phyloP scores from a whole-genome alignment of 306 rosid species.

The Acmispon strigosus region DNA sequence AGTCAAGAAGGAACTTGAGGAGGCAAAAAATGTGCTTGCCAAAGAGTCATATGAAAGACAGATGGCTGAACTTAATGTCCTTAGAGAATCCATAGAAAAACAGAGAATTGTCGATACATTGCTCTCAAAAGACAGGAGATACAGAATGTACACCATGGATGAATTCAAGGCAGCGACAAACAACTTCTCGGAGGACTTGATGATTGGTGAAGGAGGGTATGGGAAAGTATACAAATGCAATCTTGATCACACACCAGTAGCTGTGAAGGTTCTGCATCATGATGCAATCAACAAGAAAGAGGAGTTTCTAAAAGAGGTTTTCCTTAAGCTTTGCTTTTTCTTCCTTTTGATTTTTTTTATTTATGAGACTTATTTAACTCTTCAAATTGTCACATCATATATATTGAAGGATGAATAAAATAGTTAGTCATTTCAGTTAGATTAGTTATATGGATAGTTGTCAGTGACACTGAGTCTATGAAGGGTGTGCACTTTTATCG shows the following conservation, averaged over 20 bases:
- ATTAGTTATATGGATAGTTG: too few species aligned
- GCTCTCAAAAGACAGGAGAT: conserved; percentile 67
- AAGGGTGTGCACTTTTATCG: too few species aligned
- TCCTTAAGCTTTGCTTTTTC: not conserved
- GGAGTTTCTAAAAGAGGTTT: conserved; percentile 91
- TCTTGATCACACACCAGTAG: conserved; percentile 90
- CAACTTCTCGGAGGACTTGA: conserved; percentile 44
- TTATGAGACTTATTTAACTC: conserved; percentile 19
- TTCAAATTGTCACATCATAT: not conserved
- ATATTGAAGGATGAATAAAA: too few species aligned
- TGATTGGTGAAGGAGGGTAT: conserved; percentile 92
- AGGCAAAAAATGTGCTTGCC: conserved; percentile 54
- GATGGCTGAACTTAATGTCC: conserved; percentile 66
- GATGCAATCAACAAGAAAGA: conserved; percentile 55
- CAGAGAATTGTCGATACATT: conserved; percentile 61
- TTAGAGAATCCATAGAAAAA: conserved; percentile 63
- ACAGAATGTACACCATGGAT: conserved; percentile 65
- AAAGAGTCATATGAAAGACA: conserved; percentile 82
- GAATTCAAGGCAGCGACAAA: conserved; percentile 78
- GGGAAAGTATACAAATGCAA: conserved; percentile 89
- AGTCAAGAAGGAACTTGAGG: conserved; percentile 66
- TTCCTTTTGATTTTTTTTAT: conserved; percentile 21
- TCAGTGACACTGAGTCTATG: too few species aligned
- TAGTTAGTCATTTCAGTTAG: too few species aligned
- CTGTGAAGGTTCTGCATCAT: conserved; percentile 67